phyloP scores from a whole-genome alignment of 257 asterid genomes.

The Anisodus tanguticus region DNA sequence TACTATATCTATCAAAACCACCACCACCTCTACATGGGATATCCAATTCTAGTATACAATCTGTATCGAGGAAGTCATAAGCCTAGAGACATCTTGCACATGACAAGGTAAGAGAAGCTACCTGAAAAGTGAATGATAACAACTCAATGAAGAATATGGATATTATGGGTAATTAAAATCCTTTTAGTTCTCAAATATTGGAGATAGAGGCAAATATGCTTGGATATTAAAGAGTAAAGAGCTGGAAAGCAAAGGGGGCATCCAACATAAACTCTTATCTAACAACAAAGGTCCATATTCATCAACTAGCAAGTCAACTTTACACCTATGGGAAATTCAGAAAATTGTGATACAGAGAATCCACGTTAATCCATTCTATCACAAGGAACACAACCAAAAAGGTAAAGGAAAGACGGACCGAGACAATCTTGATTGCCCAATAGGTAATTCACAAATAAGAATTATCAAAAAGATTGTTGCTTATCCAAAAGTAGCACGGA shows the following conservation, averaged over 20 bases:
- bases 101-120: not conserved
- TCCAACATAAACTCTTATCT: not conserved
- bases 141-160: not conserved
- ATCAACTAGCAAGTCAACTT: not conserved
- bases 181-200: not conserved
- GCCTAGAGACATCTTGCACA: not conserved
- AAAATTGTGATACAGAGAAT: not conserved
- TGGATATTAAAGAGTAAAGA: not conserved
- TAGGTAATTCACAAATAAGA: conserved; percentile 6
- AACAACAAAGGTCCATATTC: conserved; percentile 15
- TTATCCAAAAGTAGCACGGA: not conserved
- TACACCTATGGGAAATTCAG: not conserved
- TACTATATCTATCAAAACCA: not conserved
- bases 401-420: not conserved
- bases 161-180: too few relatives aligned
- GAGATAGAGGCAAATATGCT: not conserved
- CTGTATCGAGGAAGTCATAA: not conserved
- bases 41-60: not conserved
- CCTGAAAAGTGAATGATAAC: not conserved
- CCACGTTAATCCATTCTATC: conserved; percentile 3
- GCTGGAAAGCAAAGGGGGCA: not conserved
- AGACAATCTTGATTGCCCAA: not conserved
- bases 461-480: not conserved
- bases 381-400: conserved; percentile 16
- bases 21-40: not conserved